phyloP scores from a whole-genome alignment of 2,329 filamentous ascomycete species.

The Neurospora crassa region DNA sequence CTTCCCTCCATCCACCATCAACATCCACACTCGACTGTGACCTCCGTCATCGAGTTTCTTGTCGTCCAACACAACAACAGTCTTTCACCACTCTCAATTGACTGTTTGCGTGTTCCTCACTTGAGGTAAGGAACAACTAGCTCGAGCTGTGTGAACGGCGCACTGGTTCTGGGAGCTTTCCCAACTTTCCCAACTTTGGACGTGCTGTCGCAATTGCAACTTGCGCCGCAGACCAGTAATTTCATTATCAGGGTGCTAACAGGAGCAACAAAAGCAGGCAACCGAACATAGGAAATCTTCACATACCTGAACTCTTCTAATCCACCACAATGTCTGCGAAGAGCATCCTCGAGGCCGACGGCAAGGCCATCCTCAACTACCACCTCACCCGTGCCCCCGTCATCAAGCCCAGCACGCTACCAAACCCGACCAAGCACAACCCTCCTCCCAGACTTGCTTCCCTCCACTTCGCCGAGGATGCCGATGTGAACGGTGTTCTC shows the following conservation, averaged over 20 bases:
- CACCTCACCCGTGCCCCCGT: conserved; percentile 95
- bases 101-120: conserved; percentile 4
- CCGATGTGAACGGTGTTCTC: conserved; percentile 72
- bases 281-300: conserved; percentile 7
- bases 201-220: background rate
- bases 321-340: conserved; percentile 73
- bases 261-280: conserved; percentile 3
- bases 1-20: background rate
- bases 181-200: background rate
- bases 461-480: conserved; percentile 86
- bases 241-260: background rate
- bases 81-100: background rate
- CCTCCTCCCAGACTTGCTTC: conserved; percentile 82
- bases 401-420: conserved; percentile 96
- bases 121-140: conserved; percentile 1
- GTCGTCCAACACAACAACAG: conserved; percentile 1
- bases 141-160: background rate
- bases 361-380: conserved; percentile 99
- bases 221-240: background rate
- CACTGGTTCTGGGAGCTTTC: background rate
- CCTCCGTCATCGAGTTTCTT: background rate
- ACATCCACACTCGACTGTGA: background rate
- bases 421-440: conserved; percentile 78
- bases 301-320: conserved; percentile 13
- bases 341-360: conserved; percentile 96